Evolutionary conservation across 495 filamentous ascomycete species (phyloP).

Genomic region (Daldinia caldariorum): DNA sequence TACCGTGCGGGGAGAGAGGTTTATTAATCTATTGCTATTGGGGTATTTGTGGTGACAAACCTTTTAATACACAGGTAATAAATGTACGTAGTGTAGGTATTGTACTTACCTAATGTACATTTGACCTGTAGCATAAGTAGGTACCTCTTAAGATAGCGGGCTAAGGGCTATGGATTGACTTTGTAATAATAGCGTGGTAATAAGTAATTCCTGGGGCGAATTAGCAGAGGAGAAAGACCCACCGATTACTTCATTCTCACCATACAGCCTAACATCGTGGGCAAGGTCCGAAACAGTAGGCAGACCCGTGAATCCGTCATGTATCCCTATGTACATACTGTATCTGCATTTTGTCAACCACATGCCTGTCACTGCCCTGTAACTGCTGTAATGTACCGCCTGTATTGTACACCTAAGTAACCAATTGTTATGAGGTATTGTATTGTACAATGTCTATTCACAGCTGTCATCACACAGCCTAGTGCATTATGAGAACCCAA

Average conservation of each 20-base stretch:
- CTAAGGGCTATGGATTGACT: constrained; percentile 4
- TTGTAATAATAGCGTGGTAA: constrained; percentile 18
- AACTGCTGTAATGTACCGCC: neutral
- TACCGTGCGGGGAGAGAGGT: constrained; percentile 16
- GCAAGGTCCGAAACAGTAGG: constrained; percentile 40
- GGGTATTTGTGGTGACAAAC: constrained; percentile 13
- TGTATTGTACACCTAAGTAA: too few relatives aligned
- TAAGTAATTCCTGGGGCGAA: constrained; percentile 33
- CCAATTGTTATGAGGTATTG: too few relatives aligned
- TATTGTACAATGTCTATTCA: constrained; percentile 14
- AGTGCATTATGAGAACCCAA: constrained; percentile 30
- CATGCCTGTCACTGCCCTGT: neutral
- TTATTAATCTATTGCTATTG: constrained; percentile 18
- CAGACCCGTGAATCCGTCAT: constrained; percentile 38
- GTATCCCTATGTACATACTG: constrained; percentile 10
- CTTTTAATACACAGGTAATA: too few relatives aligned
- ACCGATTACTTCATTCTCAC: constrained; percentile 47
- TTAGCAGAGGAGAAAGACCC: constrained; percentile 33
- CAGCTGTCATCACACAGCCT: constrained; percentile 39
- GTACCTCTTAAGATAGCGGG: constrained; percentile 1
- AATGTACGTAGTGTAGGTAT: too few relatives aligned
- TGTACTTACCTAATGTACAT: neutral
- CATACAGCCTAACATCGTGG: constrained; percentile 35
- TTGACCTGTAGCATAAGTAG: neutral
- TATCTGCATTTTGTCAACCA: neutral